These are phyloP conservation scores for Warburgia ugandensis DNA, from an alignment of 164 flowering plant species.

Conservation along the genomic window DNA sequence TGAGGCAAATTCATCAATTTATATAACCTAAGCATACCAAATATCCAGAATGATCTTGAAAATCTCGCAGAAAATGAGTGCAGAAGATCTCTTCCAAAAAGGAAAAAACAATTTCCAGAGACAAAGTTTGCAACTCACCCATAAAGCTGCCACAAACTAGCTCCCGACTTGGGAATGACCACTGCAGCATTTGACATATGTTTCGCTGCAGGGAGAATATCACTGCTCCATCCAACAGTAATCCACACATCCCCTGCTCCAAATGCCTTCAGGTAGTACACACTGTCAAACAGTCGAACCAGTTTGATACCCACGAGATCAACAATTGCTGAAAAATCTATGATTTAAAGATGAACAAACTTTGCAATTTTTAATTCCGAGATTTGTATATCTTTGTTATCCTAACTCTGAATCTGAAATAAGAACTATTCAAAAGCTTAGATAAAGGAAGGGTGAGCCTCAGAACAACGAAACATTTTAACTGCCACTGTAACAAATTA, in stretches of 20 bases:
- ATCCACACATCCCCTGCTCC: slow-evolving; percentile 92
- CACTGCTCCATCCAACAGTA: slow-evolving; percentile 97
- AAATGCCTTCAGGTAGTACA: slow-evolving; percentile 78
- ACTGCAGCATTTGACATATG: slow-evolving; percentile 78
- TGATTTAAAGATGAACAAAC: too few relatives aligned
- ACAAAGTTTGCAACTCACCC: slow-evolving; percentile 42
- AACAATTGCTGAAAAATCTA: too few relatives aligned
- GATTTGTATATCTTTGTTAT: too few relatives aligned
- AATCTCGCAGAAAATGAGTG: background rate
- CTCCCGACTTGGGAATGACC: slow-evolving; percentile 86
- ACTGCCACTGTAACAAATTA: too few relatives aligned
- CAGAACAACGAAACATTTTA: too few relatives aligned
- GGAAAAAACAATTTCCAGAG: background rate
- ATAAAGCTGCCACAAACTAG: slow-evolving; percentile 93
- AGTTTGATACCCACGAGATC: slow-evolving; percentile 13
- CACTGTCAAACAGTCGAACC: slow-evolving; percentile 83
- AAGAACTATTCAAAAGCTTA: too few relatives aligned
- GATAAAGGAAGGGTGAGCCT: too few relatives aligned
- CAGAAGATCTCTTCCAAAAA: background rate
- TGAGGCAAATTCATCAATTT: too few relatives aligned
- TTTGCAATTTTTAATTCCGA: too few relatives aligned
- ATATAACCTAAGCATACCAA: too few relatives aligned
- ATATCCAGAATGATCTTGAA: too few relatives aligned
- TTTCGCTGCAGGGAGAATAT: slow-evolving; percentile 79
- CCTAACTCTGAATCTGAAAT: too few relatives aligned